A percentile compares a stretch with the other conserved stretches of the same genome.
Evolutionary conservation across 805 yeast species (phyloP).

Genomic region (Lipomyces sp.): DNA sequence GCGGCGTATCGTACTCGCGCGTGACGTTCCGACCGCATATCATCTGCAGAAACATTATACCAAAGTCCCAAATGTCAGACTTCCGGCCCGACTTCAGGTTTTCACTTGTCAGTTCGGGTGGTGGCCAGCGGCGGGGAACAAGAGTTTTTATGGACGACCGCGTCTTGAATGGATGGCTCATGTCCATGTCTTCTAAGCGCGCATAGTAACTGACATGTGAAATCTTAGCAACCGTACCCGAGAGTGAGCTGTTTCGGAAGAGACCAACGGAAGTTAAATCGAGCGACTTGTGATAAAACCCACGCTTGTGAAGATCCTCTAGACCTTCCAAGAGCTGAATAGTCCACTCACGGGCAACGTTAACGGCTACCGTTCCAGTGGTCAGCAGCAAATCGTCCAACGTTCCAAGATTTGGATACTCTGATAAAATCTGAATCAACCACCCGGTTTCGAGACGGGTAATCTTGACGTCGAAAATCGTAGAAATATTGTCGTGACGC

Average conservation of each 20-base stretch:
- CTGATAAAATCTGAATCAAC: conserved; percentile 68
- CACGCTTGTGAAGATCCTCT: conserved; percentile 81
- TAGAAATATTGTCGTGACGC: conserved; percentile 62
- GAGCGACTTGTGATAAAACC: conserved; percentile 69
- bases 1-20: conserved; percentile 56
- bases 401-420: conserved; percentile 56
- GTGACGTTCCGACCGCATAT: conserved; percentile 58
- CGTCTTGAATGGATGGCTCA: conserved; percentile 34
- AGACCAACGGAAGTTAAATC: conserved; percentile 58
- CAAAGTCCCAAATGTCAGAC: conserved; percentile 92
- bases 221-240: conserved; percentile 57
- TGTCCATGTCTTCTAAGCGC: conserved; percentile 36
- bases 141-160: conserved; percentile 2
- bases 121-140: conserved; percentile 52
- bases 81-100: conserved; percentile 59
- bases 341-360: conserved; percentile 83
- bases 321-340: conserved; percentile 81
- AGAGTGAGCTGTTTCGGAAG: conserved; percentile 50
- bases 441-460: conserved; percentile 53
- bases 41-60: conserved; percentile 68
- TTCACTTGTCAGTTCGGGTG: conserved; percentile 63
- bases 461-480: conserved; percentile 69
- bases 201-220: conserved; percentile 35
- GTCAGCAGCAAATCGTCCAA: conserved; percentile 64
- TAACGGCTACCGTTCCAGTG: conserved; percentile 62